These are phyloP conservation scores for Solanum gracilifrons DNA, from an alignment of 257 asterid genomes.

Conservation along the genomic window DNA sequence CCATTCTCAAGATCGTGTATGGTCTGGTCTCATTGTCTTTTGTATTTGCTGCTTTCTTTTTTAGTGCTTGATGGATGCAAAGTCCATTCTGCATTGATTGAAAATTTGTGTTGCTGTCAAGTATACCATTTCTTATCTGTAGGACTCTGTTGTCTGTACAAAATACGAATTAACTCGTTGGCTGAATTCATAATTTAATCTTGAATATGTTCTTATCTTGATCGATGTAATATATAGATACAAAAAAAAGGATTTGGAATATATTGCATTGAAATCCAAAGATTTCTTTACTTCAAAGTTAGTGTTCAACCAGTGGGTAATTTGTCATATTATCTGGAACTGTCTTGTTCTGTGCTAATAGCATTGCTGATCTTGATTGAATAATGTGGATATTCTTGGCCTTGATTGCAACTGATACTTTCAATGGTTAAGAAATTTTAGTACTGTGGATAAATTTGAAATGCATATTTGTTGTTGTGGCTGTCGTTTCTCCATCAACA, in stretches of 20 bases:
- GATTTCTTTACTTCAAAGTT: neutral
- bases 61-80: neutral
- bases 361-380: neutral
- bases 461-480: neutral
- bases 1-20: neutral
- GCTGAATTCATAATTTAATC: neutral
- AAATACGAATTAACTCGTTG: neutral
- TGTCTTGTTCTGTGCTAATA: neutral
- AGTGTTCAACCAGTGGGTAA: neutral
- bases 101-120: neutral
- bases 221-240: neutral
- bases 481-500: neutral
- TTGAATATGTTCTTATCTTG: neutral
- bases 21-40: neutral
- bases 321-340: neutral
- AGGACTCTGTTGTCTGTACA: slow-evolving; percentile 1
- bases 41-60: neutral
- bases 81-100: neutral
- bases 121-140: neutral
- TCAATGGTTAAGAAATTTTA: slow-evolving; percentile 7
- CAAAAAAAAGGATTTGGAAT: neutral
- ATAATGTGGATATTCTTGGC: slow-evolving; percentile 1
- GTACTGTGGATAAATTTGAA: neutral
- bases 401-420: slow-evolving; percentile 4
- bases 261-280: neutral